Percentiles rank a stretch among this genome's conserved stretches.
Conservation (phyloP, 768 basidiomycete genomes). For the Tephrocybe sp. region DNA sequence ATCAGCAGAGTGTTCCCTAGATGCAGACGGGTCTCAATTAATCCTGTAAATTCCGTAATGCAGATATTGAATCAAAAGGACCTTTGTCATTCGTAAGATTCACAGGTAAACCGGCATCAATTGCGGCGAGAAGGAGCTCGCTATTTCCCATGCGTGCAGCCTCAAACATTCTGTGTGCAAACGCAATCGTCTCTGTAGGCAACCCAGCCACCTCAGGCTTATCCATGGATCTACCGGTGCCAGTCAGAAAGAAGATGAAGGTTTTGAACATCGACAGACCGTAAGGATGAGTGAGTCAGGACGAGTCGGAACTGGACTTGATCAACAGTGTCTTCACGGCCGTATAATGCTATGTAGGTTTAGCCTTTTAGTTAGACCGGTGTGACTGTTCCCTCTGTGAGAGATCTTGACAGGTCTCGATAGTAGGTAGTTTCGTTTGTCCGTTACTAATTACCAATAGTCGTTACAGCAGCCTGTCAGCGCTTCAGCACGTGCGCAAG, state of each 20-base stretch:
- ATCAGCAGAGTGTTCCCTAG: constrained; percentile 77
- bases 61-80: constrained; percentile 21
- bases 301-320: too few relatives aligned
- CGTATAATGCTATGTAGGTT: too few relatives aligned
- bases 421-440: too few relatives aligned
- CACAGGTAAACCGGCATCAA: constrained; percentile 66
- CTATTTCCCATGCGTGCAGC: constrained; percentile 62
- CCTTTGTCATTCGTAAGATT: constrained; percentile 77
- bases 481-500: too few relatives aligned
- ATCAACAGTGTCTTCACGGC: too few relatives aligned
- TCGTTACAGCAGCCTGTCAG: too few relatives aligned
- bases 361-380: too few relatives aligned
- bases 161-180: constrained; percentile 72
- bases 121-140: constrained; percentile 51
- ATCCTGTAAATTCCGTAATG: background rate
- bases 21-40: background rate
- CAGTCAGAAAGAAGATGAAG: background rate
- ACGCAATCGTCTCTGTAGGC: constrained; percentile 44
- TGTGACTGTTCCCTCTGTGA: too few relatives aligned
- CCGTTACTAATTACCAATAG: too few relatives aligned
- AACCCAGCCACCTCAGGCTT: constrained; percentile 24
- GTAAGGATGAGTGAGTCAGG: too few relatives aligned
- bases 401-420: too few relatives aligned
- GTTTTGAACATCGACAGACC: constrained; percentile 1
- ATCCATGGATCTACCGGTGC: constrained; percentile 1